Percentiles rank a stretch among this genome's conserved stretches.
Evolutionary conservation across 768 basidiomycete species (phyloP).

Genomic region (Paxillus ammoniavirescens): DNA sequence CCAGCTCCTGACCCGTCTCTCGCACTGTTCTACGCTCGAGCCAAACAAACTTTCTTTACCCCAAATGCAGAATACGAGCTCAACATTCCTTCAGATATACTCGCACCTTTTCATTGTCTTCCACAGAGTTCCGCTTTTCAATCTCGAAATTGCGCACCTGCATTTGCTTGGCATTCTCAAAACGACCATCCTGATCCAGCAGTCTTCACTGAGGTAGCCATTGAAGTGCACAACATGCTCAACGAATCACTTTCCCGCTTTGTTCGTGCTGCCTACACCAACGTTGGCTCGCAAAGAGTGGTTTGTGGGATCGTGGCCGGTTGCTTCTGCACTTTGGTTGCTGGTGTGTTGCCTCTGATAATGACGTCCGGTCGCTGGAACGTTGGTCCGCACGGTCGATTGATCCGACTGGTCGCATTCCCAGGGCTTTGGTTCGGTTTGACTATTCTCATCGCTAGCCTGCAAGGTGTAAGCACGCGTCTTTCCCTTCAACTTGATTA

Average conservation of each 20-base stretch:
- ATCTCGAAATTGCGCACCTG: conserved; percentile 6
- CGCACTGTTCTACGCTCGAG: conserved; percentile 74
- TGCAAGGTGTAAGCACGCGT: conserved; percentile 55
- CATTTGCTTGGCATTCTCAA: conserved; percentile 25
- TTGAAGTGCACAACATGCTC: conserved; percentile 57
- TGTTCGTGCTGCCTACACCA: conserved; percentile 63
- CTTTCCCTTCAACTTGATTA: not conserved
- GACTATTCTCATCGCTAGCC: conserved; percentile 55
- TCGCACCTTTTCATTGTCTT: conserved; percentile 55
- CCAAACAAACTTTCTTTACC: conserved; percentile 79
- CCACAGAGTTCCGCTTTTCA: conserved; percentile 31
- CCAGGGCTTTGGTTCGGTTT: conserved; percentile 74
- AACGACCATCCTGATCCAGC: conserved; percentile 60
- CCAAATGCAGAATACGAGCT: conserved; percentile 72
- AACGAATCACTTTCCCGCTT: conserved; percentile 64
- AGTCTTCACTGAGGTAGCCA: conserved; percentile 57
- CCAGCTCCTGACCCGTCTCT: conserved; percentile 49
- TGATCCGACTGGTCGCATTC: conserved; percentile 57
- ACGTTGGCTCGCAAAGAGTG: conserved; percentile 68
- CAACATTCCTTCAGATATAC: conserved; percentile 62
- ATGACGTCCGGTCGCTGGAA: conserved; percentile 42
- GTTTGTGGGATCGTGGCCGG: conserved; percentile 71
- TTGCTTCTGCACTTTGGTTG: conserved; percentile 44
- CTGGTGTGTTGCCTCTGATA: conserved; percentile 51
- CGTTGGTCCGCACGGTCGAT: conserved; percentile 36